Evolutionary conservation across 345 rosid species (phyloP).

Genomic region (Cardamine occulta): DNA sequence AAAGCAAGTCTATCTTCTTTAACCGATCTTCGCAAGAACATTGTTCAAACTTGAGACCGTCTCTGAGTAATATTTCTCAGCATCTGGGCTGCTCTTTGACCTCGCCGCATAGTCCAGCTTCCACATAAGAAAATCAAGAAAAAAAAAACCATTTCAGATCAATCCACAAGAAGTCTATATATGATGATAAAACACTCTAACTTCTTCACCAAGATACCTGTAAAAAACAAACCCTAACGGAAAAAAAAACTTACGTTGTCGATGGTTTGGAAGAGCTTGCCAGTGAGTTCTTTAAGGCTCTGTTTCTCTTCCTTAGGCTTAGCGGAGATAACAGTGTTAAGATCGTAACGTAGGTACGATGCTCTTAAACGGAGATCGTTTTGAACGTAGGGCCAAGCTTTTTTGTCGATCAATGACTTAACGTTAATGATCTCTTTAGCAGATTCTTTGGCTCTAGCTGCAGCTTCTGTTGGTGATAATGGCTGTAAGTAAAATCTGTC

Average conservation of each 20-base stretch:
- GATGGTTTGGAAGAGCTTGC: conserved; percentile 79
- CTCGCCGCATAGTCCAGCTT: conserved; percentile 95
- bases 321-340: conserved; percentile 78
- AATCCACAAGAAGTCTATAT: background rate
- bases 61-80: conserved; percentile 89
- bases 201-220: conserved; percentile 9
- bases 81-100: conserved; percentile 81
- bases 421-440: conserved; percentile 84
- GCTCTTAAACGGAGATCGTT: conserved; percentile 87
- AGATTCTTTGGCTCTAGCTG: conserved; percentile 78
- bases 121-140: conserved; percentile 13
- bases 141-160: conserved; percentile 21
- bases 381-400: conserved; percentile 91
- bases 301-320: conserved; percentile 80
- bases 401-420: conserved; percentile 80
- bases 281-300: conserved; percentile 68
- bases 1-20: conserved; percentile 30
- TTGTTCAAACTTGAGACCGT: conserved; percentile 76
- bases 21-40: conserved; percentile 92
- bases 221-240: background rate
- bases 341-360: conserved; percentile 78
- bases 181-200: background rate
- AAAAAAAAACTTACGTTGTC: conserved; percentile 50
- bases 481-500: conserved; percentile 83
- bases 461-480: conserved; percentile 68